These are phyloP conservation scores for Scutellaria barbata DNA, from an alignment of 257 asterid genomes.

Conservation along the genomic window DNA sequence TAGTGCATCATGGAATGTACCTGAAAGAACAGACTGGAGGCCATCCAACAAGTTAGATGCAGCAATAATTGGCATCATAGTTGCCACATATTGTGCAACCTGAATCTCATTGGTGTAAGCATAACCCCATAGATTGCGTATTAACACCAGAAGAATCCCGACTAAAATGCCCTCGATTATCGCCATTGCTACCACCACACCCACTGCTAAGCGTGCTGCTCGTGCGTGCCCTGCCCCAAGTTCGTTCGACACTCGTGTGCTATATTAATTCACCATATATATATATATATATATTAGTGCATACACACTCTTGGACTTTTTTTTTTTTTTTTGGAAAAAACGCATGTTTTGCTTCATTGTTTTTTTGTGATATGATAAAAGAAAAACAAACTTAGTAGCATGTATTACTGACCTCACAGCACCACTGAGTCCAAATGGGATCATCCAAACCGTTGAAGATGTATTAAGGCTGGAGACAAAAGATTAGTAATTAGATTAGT, in stretches of 20 bases:
- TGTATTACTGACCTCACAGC: conserved; percentile 66
- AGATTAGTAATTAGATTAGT: not conserved
- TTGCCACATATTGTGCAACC: conserved; percentile 63
- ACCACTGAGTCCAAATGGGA: conserved; percentile 79
- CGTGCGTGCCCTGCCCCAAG: conserved; percentile 74
- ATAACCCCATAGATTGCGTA: conserved; percentile 65
- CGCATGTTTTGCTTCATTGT: no score
- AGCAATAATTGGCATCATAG: conserved; percentile 81
- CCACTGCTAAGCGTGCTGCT: conserved; percentile 65
- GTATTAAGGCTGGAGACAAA: conserved; percentile 67
- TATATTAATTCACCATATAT: conserved; percentile 30
- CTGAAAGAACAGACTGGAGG: conserved; percentile 82
- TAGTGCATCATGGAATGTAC: conserved; percentile 35
- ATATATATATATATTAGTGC: no score
- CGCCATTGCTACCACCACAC: conserved; percentile 55
- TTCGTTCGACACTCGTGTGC: conserved; percentile 88
- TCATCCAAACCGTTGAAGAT: conserved; percentile 77
- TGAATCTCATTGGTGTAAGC: conserved; percentile 75
- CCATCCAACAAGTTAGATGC: conserved; percentile 76
- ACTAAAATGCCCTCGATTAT: conserved; percentile 56
- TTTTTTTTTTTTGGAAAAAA: no score
- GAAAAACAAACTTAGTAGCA: not conserved
- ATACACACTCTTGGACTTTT: no score
- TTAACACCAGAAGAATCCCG: conserved; percentile 50
- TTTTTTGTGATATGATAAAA: no score